A percentile compares a stretch with the other conserved stretches of the same genome.
phyloP scores from a whole-genome alignment of 108 stramenopile genomes.

The Cylindrotheca fusiformis region DNA sequence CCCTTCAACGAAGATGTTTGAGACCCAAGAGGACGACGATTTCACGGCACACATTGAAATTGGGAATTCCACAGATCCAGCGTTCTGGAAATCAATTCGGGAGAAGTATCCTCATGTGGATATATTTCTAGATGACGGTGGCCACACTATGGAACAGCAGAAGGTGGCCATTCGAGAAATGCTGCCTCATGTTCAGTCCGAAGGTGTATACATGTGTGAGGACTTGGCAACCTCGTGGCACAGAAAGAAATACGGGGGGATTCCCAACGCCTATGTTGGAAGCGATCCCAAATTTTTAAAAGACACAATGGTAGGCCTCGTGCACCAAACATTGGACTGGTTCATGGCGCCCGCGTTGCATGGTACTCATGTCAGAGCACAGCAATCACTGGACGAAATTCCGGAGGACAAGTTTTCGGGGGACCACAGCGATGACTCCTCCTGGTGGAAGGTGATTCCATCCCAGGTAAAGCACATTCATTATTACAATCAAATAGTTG shows the following conservation, averaged over 20 bases:
- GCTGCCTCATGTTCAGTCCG: not conserved
- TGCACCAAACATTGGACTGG: not conserved
- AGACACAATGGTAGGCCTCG: not conserved
- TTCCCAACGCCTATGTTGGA: not conserved
- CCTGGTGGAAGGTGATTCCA: not conserved
- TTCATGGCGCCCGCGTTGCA: not conserved
- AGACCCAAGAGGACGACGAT: too few relatives aligned
- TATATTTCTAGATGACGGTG: too few relatives aligned
- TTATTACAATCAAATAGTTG: not conserved
- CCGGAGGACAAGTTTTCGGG: not conserved
- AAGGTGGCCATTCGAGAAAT: not conserved
- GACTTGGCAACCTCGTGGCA: not conserved
- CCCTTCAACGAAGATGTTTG: too few relatives aligned
- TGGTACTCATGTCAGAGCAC: not conserved
- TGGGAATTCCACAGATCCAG: too few relatives aligned
- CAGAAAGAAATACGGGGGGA: not conserved
- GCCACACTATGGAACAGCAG: not conserved
- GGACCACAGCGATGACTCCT: not conserved
- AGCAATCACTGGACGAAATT: not conserved
- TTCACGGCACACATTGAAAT: too few relatives aligned
- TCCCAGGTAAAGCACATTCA: not conserved
- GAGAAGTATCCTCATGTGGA: too few relatives aligned
- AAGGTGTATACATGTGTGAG: not conserved
- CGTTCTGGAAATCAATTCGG: too few relatives aligned
- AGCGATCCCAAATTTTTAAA: not conserved